phyloP scores from a whole-genome alignment of 2,329 filamentous ascomycete genomes.

The Akanthomyces muscarius region DNA sequence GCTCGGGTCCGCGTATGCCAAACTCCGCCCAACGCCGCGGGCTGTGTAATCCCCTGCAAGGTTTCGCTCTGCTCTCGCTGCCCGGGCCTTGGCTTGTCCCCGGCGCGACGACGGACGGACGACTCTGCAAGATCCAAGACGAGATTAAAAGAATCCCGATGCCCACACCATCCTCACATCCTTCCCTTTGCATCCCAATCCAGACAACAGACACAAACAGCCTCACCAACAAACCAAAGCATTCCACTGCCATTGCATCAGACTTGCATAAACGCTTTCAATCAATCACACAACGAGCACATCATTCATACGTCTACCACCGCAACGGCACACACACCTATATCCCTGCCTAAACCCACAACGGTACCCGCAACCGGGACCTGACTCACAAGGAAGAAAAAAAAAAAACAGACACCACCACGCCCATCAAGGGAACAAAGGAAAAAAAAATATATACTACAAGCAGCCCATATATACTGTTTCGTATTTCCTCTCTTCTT shows the following conservation, averaged over 20 bases:
- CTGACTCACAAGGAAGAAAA: conserved; percentile 26
- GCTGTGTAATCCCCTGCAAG: background rate
- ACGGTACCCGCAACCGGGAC: conserved; percentile 24
- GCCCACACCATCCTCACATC: conserved; percentile 17
- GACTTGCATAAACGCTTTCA: too few relatives aligned
- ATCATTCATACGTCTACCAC: background rate
- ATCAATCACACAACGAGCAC: background rate
- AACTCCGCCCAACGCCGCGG: conserved; percentile 27
- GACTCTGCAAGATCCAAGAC: background rate
- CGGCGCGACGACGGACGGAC: background rate
- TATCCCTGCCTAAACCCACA: conserved; percentile 16
- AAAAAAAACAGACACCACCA: conserved; percentile 16
- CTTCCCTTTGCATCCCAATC: background rate
- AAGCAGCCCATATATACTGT: conserved; percentile 17
- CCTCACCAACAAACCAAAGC: too few relatives aligned
- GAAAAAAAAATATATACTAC: conserved; percentile 6
- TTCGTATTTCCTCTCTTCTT: background rate
- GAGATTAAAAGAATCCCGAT: conserved; percentile 25
- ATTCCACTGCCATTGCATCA: too few relatives aligned
- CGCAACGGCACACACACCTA: conserved; percentile 1
- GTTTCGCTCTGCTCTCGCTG: background rate
- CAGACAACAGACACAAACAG: background rate
- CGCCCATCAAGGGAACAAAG: conserved; percentile 24
- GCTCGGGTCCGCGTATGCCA: conserved; percentile 31
- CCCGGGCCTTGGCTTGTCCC: background rate